Conservation (phyloP, 129 eudicot genomes). For the Flaveria linearis region DNA sequence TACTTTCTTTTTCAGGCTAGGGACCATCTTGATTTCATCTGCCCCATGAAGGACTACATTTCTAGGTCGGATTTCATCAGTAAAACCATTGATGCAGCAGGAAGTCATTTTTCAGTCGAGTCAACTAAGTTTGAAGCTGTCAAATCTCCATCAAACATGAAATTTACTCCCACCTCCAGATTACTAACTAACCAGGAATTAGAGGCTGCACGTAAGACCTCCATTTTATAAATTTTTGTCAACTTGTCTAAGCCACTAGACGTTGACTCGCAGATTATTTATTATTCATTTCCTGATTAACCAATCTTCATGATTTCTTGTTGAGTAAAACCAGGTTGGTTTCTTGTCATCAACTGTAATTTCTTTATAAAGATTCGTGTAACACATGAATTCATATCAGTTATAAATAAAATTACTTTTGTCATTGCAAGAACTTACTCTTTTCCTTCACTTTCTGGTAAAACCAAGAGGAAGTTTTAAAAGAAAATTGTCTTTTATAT, state of each 20-base stretch:
- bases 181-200: conserved; percentile 51
- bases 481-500: too few species aligned
- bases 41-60: conserved; percentile 77
- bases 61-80: conserved; percentile 60
- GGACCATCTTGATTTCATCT: conserved; percentile 70
- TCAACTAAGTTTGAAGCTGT: conserved; percentile 38
- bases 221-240: conserved; percentile 5
- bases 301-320: neutral
- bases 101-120: conserved; percentile 44
- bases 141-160: conserved; percentile 21
- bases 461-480: neutral
- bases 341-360: neutral
- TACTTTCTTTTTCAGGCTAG: conserved; percentile 48
- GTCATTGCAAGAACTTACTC: neutral
- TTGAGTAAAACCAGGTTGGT: neutral
- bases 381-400: neutral
- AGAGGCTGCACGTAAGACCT: conserved; percentile 37
- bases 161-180: conserved; percentile 54
- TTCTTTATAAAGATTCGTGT: neutral
- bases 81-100: conserved; percentile 55
- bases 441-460: neutral
- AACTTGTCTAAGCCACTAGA: neutral
- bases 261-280: neutral
- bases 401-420: too few species aligned
- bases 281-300: neutral